These are phyloP conservation scores for Posidonia oceanica DNA, from an alignment of 116 monocot genomes.

Conservation along the genomic window DNA sequence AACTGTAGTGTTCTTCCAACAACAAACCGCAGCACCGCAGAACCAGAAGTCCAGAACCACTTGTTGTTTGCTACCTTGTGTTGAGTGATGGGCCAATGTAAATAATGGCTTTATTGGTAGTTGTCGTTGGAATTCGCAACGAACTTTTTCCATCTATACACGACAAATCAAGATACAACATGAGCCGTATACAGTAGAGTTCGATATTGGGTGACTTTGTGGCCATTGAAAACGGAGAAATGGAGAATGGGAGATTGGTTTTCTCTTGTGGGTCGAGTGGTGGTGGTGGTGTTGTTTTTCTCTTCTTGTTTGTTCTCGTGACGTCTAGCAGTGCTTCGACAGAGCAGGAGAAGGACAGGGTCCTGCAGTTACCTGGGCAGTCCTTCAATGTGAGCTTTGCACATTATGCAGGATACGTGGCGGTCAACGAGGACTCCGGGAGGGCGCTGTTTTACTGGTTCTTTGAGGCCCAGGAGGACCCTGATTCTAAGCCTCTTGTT, in stretches of 20 bases:
- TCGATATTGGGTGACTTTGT: no score
- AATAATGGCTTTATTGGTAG: no score
- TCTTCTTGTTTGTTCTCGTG: background rate
- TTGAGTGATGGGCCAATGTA: no score
- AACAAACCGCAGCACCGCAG: no score
- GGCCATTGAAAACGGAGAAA: background rate
- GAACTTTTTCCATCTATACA: no score
- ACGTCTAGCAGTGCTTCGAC: background rate
- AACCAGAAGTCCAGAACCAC: no score
- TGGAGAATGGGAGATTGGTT: background rate
- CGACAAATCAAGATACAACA: no score
- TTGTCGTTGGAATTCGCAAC: no score
- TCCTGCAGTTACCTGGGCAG: conserved; percentile 51
- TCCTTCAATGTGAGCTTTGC: conserved; percentile 56
- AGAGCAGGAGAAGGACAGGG: conserved; percentile 38
- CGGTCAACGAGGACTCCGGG: conserved; percentile 44
- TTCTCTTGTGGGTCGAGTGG: background rate
- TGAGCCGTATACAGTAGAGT: no score
- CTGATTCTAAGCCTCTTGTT: conserved; percentile 70
- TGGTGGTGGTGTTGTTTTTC: background rate
- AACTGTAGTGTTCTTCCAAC: no score
- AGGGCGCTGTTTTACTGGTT: conserved; percentile 97
- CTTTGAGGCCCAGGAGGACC: conserved; percentile 80
- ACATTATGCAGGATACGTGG: conserved; percentile 76
- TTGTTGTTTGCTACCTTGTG: no score